Conservation (phyloP, 2,329 filamentous ascomycete species). For the Cytospora leucostoma region DNA sequence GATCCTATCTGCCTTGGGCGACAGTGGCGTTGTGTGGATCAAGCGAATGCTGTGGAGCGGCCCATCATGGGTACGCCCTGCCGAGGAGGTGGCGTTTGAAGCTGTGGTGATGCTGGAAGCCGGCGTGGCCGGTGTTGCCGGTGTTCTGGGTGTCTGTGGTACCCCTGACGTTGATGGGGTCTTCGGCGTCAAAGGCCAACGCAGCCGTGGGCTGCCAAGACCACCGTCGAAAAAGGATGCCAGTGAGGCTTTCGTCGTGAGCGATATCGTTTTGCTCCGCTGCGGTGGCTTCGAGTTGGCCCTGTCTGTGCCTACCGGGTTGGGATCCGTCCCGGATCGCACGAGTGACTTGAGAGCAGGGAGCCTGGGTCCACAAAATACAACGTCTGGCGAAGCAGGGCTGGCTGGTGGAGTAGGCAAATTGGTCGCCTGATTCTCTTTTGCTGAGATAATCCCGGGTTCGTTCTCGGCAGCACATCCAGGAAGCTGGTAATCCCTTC, state of each 20-base stretch:
- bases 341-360: conserved; percentile 44
- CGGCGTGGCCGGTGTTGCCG: conserved; percentile 38
- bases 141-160: conserved; percentile 33
- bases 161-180: conserved; percentile 16
- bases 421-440: neutral
- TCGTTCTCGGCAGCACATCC: neutral
- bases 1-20: conserved; percentile 48
- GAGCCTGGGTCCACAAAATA: conserved; percentile 31
- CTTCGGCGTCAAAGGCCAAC: conserved; percentile 33
- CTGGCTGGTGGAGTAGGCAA: conserved; percentile 29
- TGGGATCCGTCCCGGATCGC: conserved; percentile 40
- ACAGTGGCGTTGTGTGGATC: conserved; percentile 49
- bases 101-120: conserved; percentile 43
- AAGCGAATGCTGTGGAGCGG: conserved; percentile 52
- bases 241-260: conserved; percentile 20
- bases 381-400: conserved; percentile 31
- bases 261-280: conserved; percentile 22
- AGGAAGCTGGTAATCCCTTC: conserved; percentile 58
- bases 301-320: conserved; percentile 32
- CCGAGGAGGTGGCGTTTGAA: conserved; percentile 31
- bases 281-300: conserved; percentile 31
- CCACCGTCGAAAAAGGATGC: conserved; percentile 26
- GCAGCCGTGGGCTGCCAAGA: conserved; percentile 23
- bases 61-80: conserved; percentile 32
- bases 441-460: neutral